Percentiles rank a stretch among this genome's conserved stretches.
phyloP scores from a whole-genome alignment of 2,329 filamentous ascomycete species.

The Apiospora phragmitis region DNA sequence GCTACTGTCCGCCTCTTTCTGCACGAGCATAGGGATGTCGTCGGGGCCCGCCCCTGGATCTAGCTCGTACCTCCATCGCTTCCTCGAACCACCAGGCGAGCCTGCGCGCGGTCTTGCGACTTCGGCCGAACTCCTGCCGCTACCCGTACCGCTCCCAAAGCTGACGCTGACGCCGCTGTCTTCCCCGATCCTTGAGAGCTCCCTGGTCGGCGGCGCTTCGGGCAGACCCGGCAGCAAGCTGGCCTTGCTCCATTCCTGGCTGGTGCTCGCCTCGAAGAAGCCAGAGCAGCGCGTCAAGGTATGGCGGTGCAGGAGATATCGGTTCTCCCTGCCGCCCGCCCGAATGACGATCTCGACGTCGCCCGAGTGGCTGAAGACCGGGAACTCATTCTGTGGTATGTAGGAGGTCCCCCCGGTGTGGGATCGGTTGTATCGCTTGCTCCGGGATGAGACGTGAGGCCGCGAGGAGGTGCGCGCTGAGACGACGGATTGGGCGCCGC shows the following conservation, averaged over 20 bases:
- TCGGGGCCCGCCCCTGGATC: constrained; percentile 72
- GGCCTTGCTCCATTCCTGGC: constrained; percentile 70
- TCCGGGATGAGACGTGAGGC: constrained; percentile 44
- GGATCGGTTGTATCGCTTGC: constrained; percentile 77
- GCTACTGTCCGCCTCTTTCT: constrained; percentile 59
- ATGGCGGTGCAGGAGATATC: constrained; percentile 84
- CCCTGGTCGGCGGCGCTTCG: constrained; percentile 32
- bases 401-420: constrained; percentile 73
- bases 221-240: constrained; percentile 33
- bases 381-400: constrained; percentile 84
- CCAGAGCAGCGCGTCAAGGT: constrained; percentile 88
- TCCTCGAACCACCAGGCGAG: constrained; percentile 44
- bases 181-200: constrained; percentile 57
- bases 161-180: constrained; percentile 37
- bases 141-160: constrained; percentile 34
- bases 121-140: constrained; percentile 29
- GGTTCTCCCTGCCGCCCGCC: constrained; percentile 69
- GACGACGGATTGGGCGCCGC: constrained; percentile 62
- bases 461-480: constrained; percentile 64
- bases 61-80: constrained; percentile 84
- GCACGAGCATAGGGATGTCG: constrained; percentile 85
- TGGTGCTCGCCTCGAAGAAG: constrained; percentile 88
- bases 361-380: constrained; percentile 84
- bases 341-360: constrained; percentile 83
- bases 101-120: constrained; percentile 37